A percentile compares a stretch with the other conserved stretches of the same genome.
Conservation (phyloP, 306 rosid species). For the Malus sieversii region DNA sequence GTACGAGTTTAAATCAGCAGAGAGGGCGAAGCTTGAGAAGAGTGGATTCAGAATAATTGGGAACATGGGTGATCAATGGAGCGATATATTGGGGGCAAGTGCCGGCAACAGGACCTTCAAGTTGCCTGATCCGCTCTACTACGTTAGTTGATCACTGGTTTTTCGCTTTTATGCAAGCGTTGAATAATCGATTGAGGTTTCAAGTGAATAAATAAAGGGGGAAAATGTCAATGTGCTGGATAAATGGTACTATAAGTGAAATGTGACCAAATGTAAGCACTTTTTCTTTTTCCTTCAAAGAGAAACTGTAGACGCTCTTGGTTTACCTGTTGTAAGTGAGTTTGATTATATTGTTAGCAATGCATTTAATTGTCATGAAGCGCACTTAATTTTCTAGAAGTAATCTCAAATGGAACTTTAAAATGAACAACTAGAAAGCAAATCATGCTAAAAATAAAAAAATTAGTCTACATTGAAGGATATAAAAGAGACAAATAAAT, state of each 20-base stretch:
- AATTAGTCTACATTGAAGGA: no score
- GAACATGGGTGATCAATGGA: slow-evolving; percentile 69
- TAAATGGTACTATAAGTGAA: not conserved
- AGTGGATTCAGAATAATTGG: slow-evolving; percentile 49
- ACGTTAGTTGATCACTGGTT: slow-evolving; percentile 24
- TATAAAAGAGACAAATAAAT: no score
- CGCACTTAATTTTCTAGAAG: no score
- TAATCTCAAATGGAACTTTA: no score
- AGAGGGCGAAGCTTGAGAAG: slow-evolving; percentile 33
- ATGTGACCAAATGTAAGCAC: not conserved
- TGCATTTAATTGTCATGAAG: no score
- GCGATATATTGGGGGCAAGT: slow-evolving; percentile 40
- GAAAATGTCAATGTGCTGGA: not conserved
- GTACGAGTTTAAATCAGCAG: slow-evolving; percentile 33
- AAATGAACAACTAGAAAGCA: no score
- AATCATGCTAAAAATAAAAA: no score
- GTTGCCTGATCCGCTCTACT: slow-evolving; percentile 60
- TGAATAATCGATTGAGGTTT: not conserved
- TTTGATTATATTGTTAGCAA: no score
- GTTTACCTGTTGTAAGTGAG: no score
- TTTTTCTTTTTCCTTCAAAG: no score
- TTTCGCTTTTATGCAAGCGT: not conserved
- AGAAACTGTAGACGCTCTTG: no score
- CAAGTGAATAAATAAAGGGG: not conserved
- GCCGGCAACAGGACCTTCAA: slow-evolving; percentile 50